phyloP scores from a whole-genome alignment of 2,329 filamentous ascomycete species.

The Botrytis elliptica region DNA sequence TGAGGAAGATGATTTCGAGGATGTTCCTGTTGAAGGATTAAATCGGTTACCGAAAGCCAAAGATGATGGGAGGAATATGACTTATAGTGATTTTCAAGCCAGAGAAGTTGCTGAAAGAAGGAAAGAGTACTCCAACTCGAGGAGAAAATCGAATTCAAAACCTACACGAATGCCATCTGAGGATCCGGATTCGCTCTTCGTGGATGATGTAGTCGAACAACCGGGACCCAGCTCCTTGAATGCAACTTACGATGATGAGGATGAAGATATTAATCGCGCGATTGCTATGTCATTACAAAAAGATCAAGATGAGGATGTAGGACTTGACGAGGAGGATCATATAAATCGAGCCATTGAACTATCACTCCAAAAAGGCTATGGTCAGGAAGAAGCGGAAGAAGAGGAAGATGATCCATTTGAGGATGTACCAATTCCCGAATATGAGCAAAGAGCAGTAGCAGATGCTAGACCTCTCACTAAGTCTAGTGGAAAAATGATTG shows the following conservation, averaged over 20 bases:
- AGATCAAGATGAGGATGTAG: slow-evolving; percentile 29
- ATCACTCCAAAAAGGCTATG: slow-evolving; percentile 69
- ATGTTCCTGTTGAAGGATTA: slow-evolving; percentile 41
- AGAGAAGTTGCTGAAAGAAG: slow-evolving; percentile 34
- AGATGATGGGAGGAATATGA: slow-evolving; percentile 27
- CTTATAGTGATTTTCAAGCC: slow-evolving; percentile 33
- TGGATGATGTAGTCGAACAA: slow-evolving; percentile 28
- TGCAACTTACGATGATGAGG: slow-evolving; percentile 12
- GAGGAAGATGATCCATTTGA: slow-evolving; percentile 46
- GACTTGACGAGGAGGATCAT: slow-evolving; percentile 67
- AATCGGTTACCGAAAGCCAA: slow-evolving; percentile 39
- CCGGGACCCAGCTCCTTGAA: slow-evolving; percentile 22
- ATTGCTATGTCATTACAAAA: slow-evolving; percentile 65
- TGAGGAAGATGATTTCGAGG: slow-evolving; percentile 56
- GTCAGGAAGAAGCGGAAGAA: slow-evolving; percentile 38
- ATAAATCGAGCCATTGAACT: slow-evolving; percentile 79
- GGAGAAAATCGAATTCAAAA: slow-evolving; percentile 20
- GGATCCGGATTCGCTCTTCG: slow-evolving; percentile 36
- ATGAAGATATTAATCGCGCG: slow-evolving; percentile 22
- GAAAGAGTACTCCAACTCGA: slow-evolving; percentile 27
- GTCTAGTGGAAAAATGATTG: slow-evolving; percentile 61
- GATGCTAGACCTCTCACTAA: slow-evolving; percentile 52
- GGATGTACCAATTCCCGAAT: slow-evolving; percentile 53
- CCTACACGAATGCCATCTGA: slow-evolving; percentile 25
- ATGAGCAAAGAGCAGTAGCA: slow-evolving; percentile 55